Evolutionary conservation across 768 basidiomycete species (phyloP).

Genomic region (Lentinus tigrinus): DNA sequence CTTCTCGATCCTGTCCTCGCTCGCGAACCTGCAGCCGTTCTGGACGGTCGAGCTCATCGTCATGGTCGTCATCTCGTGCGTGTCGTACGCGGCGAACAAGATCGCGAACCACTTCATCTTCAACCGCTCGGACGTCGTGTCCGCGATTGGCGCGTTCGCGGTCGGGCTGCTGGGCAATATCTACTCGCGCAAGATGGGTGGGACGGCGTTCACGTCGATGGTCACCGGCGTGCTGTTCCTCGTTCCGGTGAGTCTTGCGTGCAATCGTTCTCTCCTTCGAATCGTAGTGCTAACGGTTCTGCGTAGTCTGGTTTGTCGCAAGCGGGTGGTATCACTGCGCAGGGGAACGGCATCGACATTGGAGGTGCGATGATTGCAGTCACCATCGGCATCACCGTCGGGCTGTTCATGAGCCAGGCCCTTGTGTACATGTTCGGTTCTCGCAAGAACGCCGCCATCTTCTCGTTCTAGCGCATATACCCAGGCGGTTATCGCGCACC

Average conservation of each 20-base stretch:
- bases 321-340: constrained; percentile 80
- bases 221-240: constrained; percentile 86
- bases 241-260: constrained; percentile 67
- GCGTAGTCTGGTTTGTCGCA: constrained; percentile 79
- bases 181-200: constrained; percentile 79
- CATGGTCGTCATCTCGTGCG: constrained; percentile 84
- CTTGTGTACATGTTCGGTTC: constrained; percentile 85
- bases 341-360: constrained; percentile 80
- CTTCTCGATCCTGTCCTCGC: constrained; percentile 69
- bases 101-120: constrained; percentile 83
- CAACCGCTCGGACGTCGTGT: constrained; percentile 80
- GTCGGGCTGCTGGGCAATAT: constrained; percentile 77
- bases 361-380: constrained; percentile 89
- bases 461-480: constrained; percentile 59
- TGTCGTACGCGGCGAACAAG: constrained; percentile 76
- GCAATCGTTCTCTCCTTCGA: not conserved
- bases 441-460: constrained; percentile 81
- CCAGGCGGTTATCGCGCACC: not conserved
- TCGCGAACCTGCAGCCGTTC: constrained; percentile 78
- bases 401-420: constrained; percentile 85
- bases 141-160: constrained; percentile 82
- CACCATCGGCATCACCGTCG: constrained; percentile 87
- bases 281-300: not conserved
- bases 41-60: constrained; percentile 69
- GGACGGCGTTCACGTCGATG: constrained; percentile 89